Conservation (phyloP, 2,329 filamentous ascomycete genomes). For the Penicillium griseofulvum region DNA sequence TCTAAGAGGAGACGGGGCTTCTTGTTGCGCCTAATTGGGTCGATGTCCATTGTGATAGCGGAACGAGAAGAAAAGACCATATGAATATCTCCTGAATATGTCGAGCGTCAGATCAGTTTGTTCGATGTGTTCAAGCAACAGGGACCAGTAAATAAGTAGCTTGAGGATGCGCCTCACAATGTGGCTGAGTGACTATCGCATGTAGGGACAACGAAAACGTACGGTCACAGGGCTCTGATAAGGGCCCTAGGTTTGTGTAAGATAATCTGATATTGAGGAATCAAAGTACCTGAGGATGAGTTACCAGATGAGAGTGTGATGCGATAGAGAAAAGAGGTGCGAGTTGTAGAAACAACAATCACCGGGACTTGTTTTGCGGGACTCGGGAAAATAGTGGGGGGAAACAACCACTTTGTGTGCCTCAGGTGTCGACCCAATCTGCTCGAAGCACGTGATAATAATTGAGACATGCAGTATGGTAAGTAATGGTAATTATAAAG, state of each 20-base stretch:
- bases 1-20: slow-evolving; percentile 77
- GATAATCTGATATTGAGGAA: background rate
- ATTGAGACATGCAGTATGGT: background rate
- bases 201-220: background rate
- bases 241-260: background rate
- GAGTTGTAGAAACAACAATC: slow-evolving; percentile 7
- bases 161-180: background rate
- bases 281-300: background rate
- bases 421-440: slow-evolving; percentile 10
- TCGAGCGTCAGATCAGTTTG: background rate
- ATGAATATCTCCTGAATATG: background rate
- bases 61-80: background rate
- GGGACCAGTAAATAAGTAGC: background rate
- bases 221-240: background rate
- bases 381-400: slow-evolving; percentile 19
- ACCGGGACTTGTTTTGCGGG: slow-evolving; percentile 22
- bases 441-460: background rate
- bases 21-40: slow-evolving; percentile 82
- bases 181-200: background rate
- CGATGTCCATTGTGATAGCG: slow-evolving; percentile 55
- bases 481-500: background rate
- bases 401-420: background rate
- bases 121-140: background rate
- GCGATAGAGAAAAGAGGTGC: slow-evolving; percentile 1
- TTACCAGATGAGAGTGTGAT: background rate